Conservation (phyloP, 2,329 filamentous ascomycete genomes). For the Ambrosiella beaveri region DNA sequence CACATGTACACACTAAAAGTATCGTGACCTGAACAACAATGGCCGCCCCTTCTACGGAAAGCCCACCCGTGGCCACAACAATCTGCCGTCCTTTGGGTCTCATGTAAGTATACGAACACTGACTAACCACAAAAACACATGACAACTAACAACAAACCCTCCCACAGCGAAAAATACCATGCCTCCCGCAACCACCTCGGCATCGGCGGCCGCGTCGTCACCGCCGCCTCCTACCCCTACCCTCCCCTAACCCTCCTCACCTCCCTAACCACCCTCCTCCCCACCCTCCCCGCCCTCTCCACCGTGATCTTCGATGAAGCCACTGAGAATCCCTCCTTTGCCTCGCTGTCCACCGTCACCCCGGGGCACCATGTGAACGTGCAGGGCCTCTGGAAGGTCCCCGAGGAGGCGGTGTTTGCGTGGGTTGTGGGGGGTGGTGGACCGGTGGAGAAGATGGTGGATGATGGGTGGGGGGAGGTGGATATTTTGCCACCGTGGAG, state of each 20-base stretch:
- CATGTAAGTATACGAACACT: slow-evolving; percentile 1
- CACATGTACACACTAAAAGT: too few relatives aligned
- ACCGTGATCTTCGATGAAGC: slow-evolving; percentile 28
- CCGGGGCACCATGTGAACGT: background rate
- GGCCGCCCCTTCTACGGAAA: too few relatives aligned
- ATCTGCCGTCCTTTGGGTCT: slow-evolving; percentile 5
- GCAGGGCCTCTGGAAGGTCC: background rate
- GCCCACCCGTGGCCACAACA: background rate
- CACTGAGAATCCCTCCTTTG: slow-evolving; percentile 21
- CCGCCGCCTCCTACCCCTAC: slow-evolving; percentile 27
- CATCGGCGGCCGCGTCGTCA: slow-evolving; percentile 29
- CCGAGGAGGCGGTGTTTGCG: background rate
- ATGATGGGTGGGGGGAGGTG: slow-evolving; percentile 25
- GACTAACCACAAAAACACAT: too few relatives aligned
- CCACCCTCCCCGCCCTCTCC: background rate
- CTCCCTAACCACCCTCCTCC: slow-evolving; percentile 16
- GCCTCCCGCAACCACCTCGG: slow-evolving; percentile 30
- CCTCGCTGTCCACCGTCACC: background rate
- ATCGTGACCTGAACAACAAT: too few relatives aligned
- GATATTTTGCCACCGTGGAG: slow-evolving; percentile 30
- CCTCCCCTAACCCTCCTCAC: slow-evolving; percentile 15
- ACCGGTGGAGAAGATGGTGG: slow-evolving; percentile 18
- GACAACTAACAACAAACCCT: slow-evolving; percentile 2
- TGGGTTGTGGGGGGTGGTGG: background rate
- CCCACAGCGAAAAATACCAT: slow-evolving; percentile 26